Base-by-base conservation (phyloP, 2,329 filamentous ascomycete genomes). In the Ophiocordyceps unilateralis region DNA sequence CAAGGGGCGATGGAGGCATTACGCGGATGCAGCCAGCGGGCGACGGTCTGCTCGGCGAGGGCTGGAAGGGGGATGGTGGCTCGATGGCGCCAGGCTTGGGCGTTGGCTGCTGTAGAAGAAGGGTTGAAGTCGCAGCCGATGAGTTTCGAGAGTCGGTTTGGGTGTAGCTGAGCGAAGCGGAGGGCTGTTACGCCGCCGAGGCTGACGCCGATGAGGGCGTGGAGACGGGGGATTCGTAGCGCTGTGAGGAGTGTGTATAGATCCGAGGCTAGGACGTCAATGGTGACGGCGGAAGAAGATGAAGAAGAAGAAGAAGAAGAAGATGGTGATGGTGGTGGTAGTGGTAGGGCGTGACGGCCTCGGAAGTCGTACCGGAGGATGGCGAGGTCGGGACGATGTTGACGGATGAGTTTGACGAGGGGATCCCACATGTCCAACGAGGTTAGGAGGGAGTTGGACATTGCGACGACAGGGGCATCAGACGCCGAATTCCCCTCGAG, bases 61-160 rank as follows among this genome's bases (percentile, higher is more conserved):
- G 73, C 65, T 22, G 70, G 65, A 30, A 87, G 81, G 0, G 81
- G 77, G 3, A 88, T 58, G 0, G 64, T 72, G 44, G 85, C 80
- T 23, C 86, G 79, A 38, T 88, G 82, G 44, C 75, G 76, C 86
- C 86, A 93, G 0, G 83, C 82, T 40, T 76, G 72, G 4, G 78
- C 80, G 63, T 93, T 93, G 30, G 78, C 77, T 1, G 77, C 65
- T 46, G 81, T 84, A 0, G 80, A 78, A 5, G 75, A 69, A 8
- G 74, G 71, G 58, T 87, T 89, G 55, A 85, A 93, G 59, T 91
- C 84, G 58, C 83, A 88, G 4, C 79, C 71, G 20, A 89, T 66
- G 56, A 87, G 83, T 7, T 67, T 67, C 2, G 52, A 56, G 14
- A 86, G 61, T 38, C 74, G 68, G 1, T 63, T 48, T 0, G 83